Percentiles rank a stretch among this genome's conserved stretches.
These are phyloP conservation scores for Boletus bicolor DNA, from an alignment of 768 basidiomycete genomes.

Conservation along the genomic window DNA sequence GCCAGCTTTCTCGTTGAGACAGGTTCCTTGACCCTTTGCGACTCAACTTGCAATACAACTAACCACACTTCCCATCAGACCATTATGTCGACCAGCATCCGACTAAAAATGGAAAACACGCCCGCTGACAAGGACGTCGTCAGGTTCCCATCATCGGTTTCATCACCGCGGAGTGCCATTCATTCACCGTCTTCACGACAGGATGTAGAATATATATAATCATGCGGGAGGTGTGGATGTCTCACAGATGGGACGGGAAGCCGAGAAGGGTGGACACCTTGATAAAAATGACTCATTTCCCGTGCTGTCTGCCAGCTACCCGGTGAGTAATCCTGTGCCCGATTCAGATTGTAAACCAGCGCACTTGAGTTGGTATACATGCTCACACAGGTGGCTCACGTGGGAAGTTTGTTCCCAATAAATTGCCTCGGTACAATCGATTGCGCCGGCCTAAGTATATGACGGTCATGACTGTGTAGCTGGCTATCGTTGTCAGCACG, in stretches of 20 bases:
- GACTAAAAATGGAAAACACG: background rate
- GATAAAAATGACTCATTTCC: background rate
- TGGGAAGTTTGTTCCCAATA: background rate
- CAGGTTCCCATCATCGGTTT: background rate
- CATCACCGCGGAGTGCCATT: background rate
- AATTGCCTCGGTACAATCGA: too few relatives aligned
- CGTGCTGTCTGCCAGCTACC: background rate
- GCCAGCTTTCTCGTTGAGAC: too few relatives aligned
- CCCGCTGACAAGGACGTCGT: background rate
- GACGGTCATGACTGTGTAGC: background rate
- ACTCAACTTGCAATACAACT: background rate
- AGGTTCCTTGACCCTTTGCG: background rate
- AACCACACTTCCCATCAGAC: background rate
- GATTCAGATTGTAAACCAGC: background rate
- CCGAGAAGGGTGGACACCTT: background rate
- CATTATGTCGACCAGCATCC: background rate
- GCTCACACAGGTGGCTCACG: background rate
- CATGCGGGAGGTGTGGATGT: background rate
- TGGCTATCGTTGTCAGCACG: background rate
- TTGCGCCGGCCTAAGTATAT: background rate
- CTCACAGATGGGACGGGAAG: background rate
- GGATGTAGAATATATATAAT: background rate
- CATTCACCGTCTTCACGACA: background rate
- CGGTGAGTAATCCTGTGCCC: background rate
- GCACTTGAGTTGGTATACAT: background rate